Percentiles rank a stretch among this genome's conserved stretches.
Evolutionary conservation across 768 basidiomycete species (phyloP).

Genomic region (Solioccasus polychromus): DNA sequence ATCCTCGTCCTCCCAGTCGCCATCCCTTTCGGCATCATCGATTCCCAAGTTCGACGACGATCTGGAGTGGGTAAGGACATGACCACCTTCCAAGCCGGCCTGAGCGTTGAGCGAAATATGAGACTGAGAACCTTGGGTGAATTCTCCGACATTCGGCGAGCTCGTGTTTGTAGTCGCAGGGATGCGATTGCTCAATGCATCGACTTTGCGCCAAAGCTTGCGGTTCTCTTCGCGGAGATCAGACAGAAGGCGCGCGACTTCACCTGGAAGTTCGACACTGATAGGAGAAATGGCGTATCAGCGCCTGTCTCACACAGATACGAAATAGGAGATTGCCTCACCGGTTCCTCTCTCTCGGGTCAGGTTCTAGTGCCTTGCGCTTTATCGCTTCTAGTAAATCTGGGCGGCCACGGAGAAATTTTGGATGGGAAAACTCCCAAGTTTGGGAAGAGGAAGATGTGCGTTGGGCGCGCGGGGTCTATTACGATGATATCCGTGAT

Average conservation of each 20-base stretch:
- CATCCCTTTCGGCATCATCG: constrained; percentile 26
- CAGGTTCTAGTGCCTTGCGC: constrained; percentile 80
- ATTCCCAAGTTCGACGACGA: constrained; percentile 27
- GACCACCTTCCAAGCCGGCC: constrained; percentile 13
- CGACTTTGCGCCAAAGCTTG: constrained; percentile 46
- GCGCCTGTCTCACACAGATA: background rate
- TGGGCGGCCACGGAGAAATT: constrained; percentile 76
- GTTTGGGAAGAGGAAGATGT: constrained; percentile 78
- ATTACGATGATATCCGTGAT: constrained; percentile 5
- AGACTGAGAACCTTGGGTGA: constrained; percentile 10
- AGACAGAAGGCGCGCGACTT: constrained; percentile 52
- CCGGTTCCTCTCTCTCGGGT: constrained; percentile 47
- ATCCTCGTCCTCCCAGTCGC: constrained; percentile 31
- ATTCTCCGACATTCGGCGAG: constrained; percentile 7
- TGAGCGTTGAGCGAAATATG: constrained; percentile 8
- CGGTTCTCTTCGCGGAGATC: constrained; percentile 74
- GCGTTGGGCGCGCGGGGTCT: constrained; percentile 82
- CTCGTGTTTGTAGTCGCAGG: constrained; percentile 8
- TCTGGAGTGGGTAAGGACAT: constrained; percentile 22
- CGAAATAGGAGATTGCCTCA: constrained; percentile 4
- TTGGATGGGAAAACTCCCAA: constrained; percentile 88
- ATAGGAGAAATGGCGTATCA: constrained; percentile 34
- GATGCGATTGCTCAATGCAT: constrained; percentile 18
- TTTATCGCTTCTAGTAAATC: constrained; percentile 85
- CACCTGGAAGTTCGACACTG: constrained; percentile 77